Conservation (phyloP, 352 stramenopile species). For the Globisporangium canariense region DNA sequence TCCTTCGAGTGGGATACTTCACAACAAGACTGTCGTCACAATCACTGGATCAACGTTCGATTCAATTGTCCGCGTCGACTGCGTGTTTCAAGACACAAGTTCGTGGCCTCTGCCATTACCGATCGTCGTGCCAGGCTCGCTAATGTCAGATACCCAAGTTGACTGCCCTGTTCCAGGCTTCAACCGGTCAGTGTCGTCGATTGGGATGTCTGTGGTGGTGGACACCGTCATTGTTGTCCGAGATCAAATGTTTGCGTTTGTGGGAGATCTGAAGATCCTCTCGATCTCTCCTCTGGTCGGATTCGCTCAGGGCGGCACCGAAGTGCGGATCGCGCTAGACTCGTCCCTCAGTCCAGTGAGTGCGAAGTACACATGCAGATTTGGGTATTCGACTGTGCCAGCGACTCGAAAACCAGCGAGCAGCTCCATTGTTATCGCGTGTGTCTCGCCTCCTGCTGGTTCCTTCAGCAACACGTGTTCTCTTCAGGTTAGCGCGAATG, state of each 20-base stretch:
- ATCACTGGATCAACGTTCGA: slow-evolving; percentile 22
- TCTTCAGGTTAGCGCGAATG: slow-evolving; percentile 36
- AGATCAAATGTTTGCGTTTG: slow-evolving; percentile 16
- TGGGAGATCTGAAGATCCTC: slow-evolving; percentile 18
- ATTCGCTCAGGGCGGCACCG: slow-evolving; percentile 17
- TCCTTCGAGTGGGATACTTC: slow-evolving; percentile 30
- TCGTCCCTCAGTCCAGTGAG: neutral
- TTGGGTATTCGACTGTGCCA: slow-evolving; percentile 18
- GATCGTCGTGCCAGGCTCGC: slow-evolving; percentile 1
- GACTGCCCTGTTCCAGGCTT: slow-evolving; percentile 13
- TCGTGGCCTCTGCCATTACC: neutral
- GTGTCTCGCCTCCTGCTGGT: slow-evolving; percentile 19
- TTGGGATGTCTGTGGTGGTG: slow-evolving; percentile 23
- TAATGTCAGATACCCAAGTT: slow-evolving; percentile 5
- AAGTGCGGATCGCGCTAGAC: slow-evolving; percentile 21
- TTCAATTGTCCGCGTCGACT: slow-evolving; percentile 20
- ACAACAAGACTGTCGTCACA: slow-evolving; percentile 23
- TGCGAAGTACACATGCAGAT: slow-evolving; percentile 25
- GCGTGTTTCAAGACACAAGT: slow-evolving; percentile 19
- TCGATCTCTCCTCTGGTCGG: slow-evolving; percentile 24
- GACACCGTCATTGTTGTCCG: slow-evolving; percentile 22
- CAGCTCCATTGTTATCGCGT: slow-evolving; percentile 22
- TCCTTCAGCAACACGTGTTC: slow-evolving; percentile 5
- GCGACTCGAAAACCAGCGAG: neutral
- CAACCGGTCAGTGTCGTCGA: neutral